Evolutionary conservation across 2,329 filamentous ascomycete genomes (phyloP), one percentile per base, ranked within the genome.

Genomic region (Xylaria sp.): DNA sequence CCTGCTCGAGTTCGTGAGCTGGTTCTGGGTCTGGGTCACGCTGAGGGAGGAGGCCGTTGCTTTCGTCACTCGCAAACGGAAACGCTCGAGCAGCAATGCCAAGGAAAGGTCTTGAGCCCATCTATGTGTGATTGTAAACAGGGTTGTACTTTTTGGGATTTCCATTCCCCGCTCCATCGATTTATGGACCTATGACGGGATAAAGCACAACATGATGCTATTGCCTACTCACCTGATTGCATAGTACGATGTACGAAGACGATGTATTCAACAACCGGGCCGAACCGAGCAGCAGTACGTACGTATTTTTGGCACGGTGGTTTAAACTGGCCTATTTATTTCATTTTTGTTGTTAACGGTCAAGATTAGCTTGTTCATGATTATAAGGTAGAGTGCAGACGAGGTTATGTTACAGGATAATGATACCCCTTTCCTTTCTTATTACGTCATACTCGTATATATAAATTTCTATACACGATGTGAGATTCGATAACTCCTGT

Each of bases 11-110:
- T 88, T 93, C 78, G 84, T 93, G 72, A 86, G 87, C 69, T 97
- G 94, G 93, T 94, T 97, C 80, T 97, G 94, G 94, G 89, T 88
- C 28, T 93, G 89, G 85, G 84, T 90, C 34, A 91, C 88, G 4
- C 78, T 93, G 73, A 83, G 88, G 60, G 91, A 93, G 75, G 91
- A 93, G 82, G 76, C 81, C n/a, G 71, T 74, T 4, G 80, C 78
- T 23, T 76, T 87, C 2, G 66, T 82, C 10, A 74, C 75, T 8
- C 81, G 80, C 70, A 82, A 83, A 76, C 46, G 63, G n/a, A 63
- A 69, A 39, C 63, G 67, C 23, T 43, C 56, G 23, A 63, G 62
- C 25, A 64, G 52, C 25, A 34, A 36, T 46, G 50, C 13, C 23
- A 55, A 50, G 34, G 68, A 67, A n/a, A 65, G 58, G 53, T 48